Evolutionary conservation across 306 rosid species (phyloP), one percentile per base, ranked within the genome.

Genomic region (Styphnolobium japonicum): DNA sequence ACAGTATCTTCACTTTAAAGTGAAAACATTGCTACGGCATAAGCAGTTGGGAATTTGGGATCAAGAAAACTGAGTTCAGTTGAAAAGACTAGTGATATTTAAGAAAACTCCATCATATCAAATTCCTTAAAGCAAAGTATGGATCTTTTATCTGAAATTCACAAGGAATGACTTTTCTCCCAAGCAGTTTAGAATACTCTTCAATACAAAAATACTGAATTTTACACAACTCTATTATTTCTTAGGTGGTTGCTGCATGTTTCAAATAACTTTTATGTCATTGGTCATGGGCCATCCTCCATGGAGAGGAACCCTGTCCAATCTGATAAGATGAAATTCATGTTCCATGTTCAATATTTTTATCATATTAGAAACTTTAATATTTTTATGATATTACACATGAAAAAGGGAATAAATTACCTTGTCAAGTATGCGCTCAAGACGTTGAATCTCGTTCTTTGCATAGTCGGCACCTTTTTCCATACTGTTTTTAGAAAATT

Each of bases 361-460:
- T 16, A 63, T 49, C 37, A 36, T 3, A 8, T 49, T 62, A 21
- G 11, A 10, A 10, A 29, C 39, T n/a, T n/a, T 3, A 14, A 10
- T 48, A 78, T 52, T 27, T 79, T 42, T 33, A 45, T 21, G 25
- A 46, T 48, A 48, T 27, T 46, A 1, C 29, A 53, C 73, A 48
- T 6, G 16, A 49, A 21, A 63, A 56, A 12, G 5, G 31, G 1
- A 39, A 46, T 21, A 58, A 56, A 73, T 43, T 56, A 89, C 97
- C 95, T 94, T 88, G 16, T 84, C 89, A 37, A 95, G 98, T 51
- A 95, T 77, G 78, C 96, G 95, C 11, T 91, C 89, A 48, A 95
- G 87, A 62, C 96, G 88, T 69, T 82, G 90, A 21, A 88, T 85
- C 83, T 95, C 98, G n/a, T 89, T 91, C 83, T 87, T 86, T 25